A percentile compares a stretch with the other conserved stretches of the same genome.
phyloP scores from a whole-genome alignment of 805 yeast genomes.

The Yamadazyma phyllophila region DNA sequence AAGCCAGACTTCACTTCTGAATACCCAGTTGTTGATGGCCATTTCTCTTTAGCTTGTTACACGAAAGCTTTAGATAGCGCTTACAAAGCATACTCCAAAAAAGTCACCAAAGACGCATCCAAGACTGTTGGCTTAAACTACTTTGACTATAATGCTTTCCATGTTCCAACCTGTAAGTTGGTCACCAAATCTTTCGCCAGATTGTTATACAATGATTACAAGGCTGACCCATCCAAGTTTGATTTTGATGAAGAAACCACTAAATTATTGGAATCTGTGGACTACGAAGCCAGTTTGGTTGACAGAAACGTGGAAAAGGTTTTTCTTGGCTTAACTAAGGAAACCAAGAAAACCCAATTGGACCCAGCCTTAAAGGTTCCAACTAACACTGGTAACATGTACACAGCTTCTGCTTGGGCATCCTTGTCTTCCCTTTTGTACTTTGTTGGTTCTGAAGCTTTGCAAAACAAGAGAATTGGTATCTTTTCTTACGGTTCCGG shows the following conservation, averaged over 20 bases:
- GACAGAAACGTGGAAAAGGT: conserved; percentile 84
- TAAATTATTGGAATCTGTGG: conserved; percentile 47
- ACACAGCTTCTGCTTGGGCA: conserved; percentile 91
- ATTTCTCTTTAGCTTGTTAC: conserved; percentile 90
- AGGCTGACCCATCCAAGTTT: conserved; percentile 62
- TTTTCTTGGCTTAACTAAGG: conserved; percentile 76
- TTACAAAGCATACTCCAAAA: conserved; percentile 77
- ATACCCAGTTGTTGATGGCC: conserved; percentile 97
- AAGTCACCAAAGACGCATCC: conserved; percentile 50
- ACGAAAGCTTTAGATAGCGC: conserved; percentile 89
- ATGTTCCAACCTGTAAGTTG: conserved; percentile 96
- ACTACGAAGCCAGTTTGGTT: conserved; percentile 74
- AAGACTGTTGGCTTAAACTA: conserved; percentile 62
- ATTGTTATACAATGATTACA: conserved; percentile 83
- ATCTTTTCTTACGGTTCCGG: conserved; percentile 98
- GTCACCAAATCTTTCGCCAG: conserved; percentile 93
- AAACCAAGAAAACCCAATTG: conserved; percentile 63
- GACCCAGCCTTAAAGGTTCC: conserved; percentile 81
- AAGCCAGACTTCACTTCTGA: conserved; percentile 96
- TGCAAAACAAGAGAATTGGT: conserved; percentile 84
- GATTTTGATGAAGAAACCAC: conserved; percentile 50
- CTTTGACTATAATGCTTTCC: conserved; percentile 95
- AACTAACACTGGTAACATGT: conserved; percentile 97
- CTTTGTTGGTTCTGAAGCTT: conserved; percentile 67
- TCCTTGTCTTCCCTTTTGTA: conserved; percentile 78